A percentile compares a stretch with the other conserved stretches of the same genome.
Conservation (phyloP, 495 filamentous ascomycete genomes). For the Annulohypoxylon bovei region DNA sequence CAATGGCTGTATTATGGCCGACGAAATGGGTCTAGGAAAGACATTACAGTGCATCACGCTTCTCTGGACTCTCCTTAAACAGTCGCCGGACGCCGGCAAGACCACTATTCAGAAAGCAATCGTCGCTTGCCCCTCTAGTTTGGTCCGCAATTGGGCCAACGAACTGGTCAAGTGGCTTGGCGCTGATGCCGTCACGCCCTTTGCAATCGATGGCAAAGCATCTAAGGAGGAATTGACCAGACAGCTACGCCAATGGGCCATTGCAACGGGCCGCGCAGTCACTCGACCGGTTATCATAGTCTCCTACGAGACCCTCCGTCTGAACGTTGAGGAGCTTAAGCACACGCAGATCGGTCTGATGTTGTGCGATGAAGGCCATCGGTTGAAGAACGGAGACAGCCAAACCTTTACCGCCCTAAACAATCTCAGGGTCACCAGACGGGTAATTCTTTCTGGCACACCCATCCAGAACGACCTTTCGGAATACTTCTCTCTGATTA, state of each 20-base stretch:
- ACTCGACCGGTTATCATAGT: conserved; percentile 98
- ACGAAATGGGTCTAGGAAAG: conserved; percentile 98
- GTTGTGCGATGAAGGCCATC: conserved; percentile 98
- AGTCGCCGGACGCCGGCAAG: conserved; percentile 93
- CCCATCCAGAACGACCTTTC: conserved; percentile 98
- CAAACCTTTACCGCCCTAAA: conserved; percentile 93
- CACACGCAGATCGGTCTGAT: conserved; percentile 90
- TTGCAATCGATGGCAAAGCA: conserved; percentile 96
- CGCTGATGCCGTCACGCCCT: conserved; percentile 87
- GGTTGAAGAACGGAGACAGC: conserved; percentile 97
- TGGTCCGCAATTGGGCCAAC: conserved; percentile 98
- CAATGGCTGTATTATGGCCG: conserved; percentile 99
- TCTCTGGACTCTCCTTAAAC: conserved; percentile 97
- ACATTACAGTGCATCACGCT: conserved; percentile 76
- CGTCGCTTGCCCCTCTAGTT: conserved; percentile 96
- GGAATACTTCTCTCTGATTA: conserved; percentile 95
- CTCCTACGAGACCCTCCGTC: conserved; percentile 93
- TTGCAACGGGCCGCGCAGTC: conserved; percentile 87
- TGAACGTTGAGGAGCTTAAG: conserved; percentile 89
- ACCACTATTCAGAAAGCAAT: conserved; percentile 96
- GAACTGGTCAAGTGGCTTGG: conserved; percentile 96
- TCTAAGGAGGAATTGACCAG: conserved; percentile 89
- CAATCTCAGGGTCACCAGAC: conserved; percentile 84
- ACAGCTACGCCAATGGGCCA: conserved; percentile 94
- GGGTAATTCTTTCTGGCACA: conserved; percentile 96